phyloP scores from a whole-genome alignment of 2,329 filamentous ascomycete species.

The Diaporthe longicolla region DNA sequence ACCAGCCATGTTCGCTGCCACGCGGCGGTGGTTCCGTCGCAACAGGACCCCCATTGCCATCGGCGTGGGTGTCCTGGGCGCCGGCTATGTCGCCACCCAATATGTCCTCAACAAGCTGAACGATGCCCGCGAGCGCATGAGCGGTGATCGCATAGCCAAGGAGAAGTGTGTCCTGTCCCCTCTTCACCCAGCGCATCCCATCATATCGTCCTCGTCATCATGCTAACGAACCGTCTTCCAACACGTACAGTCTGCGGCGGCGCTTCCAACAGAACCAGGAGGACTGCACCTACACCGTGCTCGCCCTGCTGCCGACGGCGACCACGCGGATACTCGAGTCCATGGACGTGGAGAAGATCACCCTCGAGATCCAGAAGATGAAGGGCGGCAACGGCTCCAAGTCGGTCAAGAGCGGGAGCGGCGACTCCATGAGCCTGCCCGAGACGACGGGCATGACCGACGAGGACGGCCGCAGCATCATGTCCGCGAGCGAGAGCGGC shows the following conservation, averaged over 20 bases:
- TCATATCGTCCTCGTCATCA: conserved; percentile 16
- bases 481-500: conserved; percentile 84
- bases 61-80: conserved; percentile 87
- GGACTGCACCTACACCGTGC: conserved; percentile 97
- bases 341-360: conserved; percentile 92
- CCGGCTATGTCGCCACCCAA: conserved; percentile 91
- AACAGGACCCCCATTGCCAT: conserved; percentile 93
- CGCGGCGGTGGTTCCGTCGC: conserved; percentile 91
- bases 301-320: conserved; percentile 93
- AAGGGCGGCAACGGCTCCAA: conserved; percentile 73
- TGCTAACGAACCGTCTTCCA: conserved; percentile 5
- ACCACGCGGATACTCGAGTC: conserved; percentile 90
- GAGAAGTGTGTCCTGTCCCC: conserved; percentile 80
- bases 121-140: conserved; percentile 96
- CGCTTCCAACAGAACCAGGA: conserved; percentile 99
- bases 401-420: conserved; percentile 57
- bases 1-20: conserved; percentile 73
- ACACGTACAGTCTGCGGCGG: conserved; percentile 81
- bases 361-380: conserved; percentile 94
- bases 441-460: conserved; percentile 80
- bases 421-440: conserved; percentile 72
- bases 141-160: conserved; percentile 92
- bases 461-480: conserved; percentile 84
- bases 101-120: conserved; percentile 93
- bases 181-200: background rate